Evolutionary conservation across 106 monocot genomes (phyloP).

Genomic region (Allium sativum): DNA sequence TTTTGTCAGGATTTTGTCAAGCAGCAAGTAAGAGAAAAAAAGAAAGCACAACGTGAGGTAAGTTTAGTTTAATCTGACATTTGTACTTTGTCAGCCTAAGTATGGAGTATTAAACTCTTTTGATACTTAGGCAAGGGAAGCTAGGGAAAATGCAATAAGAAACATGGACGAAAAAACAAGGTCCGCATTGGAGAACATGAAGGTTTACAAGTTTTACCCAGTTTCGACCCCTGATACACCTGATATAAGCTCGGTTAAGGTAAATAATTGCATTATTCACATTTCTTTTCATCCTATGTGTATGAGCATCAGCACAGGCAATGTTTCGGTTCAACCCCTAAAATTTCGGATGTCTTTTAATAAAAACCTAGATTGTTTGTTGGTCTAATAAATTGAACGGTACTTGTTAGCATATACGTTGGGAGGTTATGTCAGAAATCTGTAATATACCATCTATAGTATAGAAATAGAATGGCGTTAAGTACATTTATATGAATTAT

Average conservation of each 20-base stretch:
- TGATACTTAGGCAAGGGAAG: slow-evolving; percentile 54
- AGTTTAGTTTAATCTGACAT: not conserved
- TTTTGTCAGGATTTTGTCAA: slow-evolving; percentile 58
- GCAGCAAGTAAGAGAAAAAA: slow-evolving; percentile 67
- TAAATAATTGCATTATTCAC: not conserved
- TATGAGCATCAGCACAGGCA: too few relatives aligned
- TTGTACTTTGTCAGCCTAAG: not conserved
- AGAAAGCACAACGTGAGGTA: slow-evolving; percentile 65
- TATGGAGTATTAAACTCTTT: too few relatives aligned
- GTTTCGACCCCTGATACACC: slow-evolving; percentile 62
- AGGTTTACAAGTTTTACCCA: slow-evolving; percentile 92
- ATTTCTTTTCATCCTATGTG: too few relatives aligned
- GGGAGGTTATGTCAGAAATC: not conserved
- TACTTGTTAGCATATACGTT: not conserved
- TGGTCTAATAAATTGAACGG: too few relatives aligned
- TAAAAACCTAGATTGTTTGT: too few relatives aligned
- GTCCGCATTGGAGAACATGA: slow-evolving; percentile 71
- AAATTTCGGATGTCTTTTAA: not conserved
- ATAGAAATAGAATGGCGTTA: too few relatives aligned
- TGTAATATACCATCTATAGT: not conserved
- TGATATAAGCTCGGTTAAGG: slow-evolving; percentile 77
- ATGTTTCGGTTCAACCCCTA: too few relatives aligned
- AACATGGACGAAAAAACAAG: slow-evolving; percentile 66
- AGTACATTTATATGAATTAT: not conserved
- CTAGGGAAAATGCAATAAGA: slow-evolving; percentile 61